These are phyloP conservation scores for Plasmodium vivax DNA, from an alignment of 169 alveolate genomes.

Conservation along the genomic window DNA sequence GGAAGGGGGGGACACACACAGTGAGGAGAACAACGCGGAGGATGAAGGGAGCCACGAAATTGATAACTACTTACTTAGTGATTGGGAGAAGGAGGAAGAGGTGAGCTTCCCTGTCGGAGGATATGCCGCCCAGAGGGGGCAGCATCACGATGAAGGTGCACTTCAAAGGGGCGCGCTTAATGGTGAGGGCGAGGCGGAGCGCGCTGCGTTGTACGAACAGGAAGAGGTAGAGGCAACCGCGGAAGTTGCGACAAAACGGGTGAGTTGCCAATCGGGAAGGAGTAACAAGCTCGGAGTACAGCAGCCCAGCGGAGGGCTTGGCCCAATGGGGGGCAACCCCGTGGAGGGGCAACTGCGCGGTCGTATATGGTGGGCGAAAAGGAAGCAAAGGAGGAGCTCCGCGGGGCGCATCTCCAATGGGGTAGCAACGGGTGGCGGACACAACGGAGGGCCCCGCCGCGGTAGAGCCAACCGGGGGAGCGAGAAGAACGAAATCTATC, in stretches of 20 bases:
- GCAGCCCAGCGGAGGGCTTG: background rate
- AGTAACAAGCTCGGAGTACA: background rate
- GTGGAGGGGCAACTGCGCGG: constrained; percentile 2
- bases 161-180: background rate
- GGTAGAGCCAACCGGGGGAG: background rate
- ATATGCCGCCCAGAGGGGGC: background rate
- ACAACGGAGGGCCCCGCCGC: background rate
- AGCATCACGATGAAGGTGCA: background rate
- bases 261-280: background rate
- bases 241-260: background rate
- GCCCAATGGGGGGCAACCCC: background rate
- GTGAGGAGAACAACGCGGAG: background rate
- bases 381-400: background rate
- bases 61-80: background rate
- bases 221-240: background rate
- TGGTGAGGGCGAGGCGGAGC: background rate
- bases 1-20: background rate
- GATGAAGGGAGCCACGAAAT: background rate
- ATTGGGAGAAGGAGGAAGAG: background rate
- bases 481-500: constrained; percentile 52
- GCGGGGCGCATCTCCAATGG: background rate
- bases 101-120: background rate
- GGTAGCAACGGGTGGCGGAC: background rate
- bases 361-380: background rate
- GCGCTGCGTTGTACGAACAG: background rate